Percentiles rank a stretch among this genome's conserved stretches.
Conservation (phyloP, 2,329 filamentous ascomycete species). For the Capronia coronata region DNA sequence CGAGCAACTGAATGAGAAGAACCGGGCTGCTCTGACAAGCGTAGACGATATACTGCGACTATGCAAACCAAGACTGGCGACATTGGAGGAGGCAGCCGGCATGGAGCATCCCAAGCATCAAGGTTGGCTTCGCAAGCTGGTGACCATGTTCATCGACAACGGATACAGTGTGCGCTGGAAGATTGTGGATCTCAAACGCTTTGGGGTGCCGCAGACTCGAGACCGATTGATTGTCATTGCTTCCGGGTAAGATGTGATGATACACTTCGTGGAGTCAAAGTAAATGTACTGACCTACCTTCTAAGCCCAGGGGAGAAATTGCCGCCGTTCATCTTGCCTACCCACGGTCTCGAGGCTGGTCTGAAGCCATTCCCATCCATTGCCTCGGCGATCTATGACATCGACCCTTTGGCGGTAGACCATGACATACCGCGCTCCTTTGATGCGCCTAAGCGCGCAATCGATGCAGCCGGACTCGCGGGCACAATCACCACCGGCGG, state of each 20-base stretch:
- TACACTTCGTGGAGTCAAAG: too few species aligned
- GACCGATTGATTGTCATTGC: conserved; percentile 49
- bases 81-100: conserved; percentile 72
- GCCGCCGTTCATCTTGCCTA: conserved; percentile 58
- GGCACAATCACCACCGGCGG: conserved; percentile 56
- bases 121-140: conserved; percentile 52
- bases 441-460: conserved; percentile 40
- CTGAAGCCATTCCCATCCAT: conserved; percentile 39
- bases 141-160: conserved; percentile 57
- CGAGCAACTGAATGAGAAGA: conserved; percentile 58
- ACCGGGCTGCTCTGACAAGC: conserved; percentile 52
- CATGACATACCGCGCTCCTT: conserved; percentile 28
- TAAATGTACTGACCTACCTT: conserved; percentile 31
- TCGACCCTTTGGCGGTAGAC: conserved; percentile 30
- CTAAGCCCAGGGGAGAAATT: conserved; percentile 62
- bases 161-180: conserved; percentile 68
- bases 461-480: conserved; percentile 46
- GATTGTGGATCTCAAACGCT: conserved; percentile 46
- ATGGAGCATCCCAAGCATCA: conserved; percentile 51
- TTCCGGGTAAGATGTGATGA: conserved; percentile 41
- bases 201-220: conserved; percentile 46
- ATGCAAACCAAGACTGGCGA: conserved; percentile 61
- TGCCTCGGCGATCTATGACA: conserved; percentile 36
- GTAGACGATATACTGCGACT: conserved; percentile 51
- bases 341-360: conserved; percentile 43